phyloP scores from a whole-genome alignment of 202 grass and related monocot genomes.

The Alloteropsis angusta region DNA sequence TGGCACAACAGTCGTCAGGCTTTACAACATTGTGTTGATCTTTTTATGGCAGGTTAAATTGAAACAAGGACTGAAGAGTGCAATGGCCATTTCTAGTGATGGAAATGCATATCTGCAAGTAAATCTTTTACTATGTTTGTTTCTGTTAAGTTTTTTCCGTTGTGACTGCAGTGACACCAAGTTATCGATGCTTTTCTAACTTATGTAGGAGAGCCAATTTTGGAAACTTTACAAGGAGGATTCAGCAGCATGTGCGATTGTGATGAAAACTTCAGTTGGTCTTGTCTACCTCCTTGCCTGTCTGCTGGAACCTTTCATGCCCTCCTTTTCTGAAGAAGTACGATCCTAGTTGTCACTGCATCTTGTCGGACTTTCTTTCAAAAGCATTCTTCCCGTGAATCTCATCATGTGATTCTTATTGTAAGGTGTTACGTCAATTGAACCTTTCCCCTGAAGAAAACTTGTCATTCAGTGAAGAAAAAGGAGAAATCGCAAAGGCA shows the following conservation, averaged over 20 bases:
- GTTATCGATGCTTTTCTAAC: conserved; percentile 16
- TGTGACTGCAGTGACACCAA: not conserved
- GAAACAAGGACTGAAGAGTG: conserved; percentile 87
- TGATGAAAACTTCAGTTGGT: conserved; percentile 88
- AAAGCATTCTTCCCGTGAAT: not conserved
- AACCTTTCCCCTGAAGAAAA: conserved; percentile 56
- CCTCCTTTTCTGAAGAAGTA: conserved; percentile 82
- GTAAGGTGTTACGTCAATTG: conserved; percentile 64
- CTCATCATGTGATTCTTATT: conserved; percentile 13
- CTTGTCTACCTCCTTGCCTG: conserved; percentile 92
- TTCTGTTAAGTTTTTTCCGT: not conserved
- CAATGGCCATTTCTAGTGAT: conserved; percentile 76
- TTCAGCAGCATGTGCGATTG: conserved; percentile 55
- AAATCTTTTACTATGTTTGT: conserved; percentile 11
- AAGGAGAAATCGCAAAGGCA: conserved; percentile 43
- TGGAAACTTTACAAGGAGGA: conserved; percentile 91
- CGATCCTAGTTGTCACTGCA: conserved; percentile 4
- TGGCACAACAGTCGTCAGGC: not conserved
- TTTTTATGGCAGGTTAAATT: conserved; percentile 61
- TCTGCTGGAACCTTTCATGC: conserved; percentile 90
- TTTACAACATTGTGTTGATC: conserved; percentile 5
- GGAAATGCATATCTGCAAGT: conserved; percentile 95
- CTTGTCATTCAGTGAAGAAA: conserved; percentile 66
- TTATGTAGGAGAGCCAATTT: conserved; percentile 76
- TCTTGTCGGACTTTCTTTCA: not conserved